Evolutionary conservation across 805 yeast genomes (phyloP), one percentile per base, ranked within the genome.

Genomic region (Saturnispora ahearnii): DNA sequence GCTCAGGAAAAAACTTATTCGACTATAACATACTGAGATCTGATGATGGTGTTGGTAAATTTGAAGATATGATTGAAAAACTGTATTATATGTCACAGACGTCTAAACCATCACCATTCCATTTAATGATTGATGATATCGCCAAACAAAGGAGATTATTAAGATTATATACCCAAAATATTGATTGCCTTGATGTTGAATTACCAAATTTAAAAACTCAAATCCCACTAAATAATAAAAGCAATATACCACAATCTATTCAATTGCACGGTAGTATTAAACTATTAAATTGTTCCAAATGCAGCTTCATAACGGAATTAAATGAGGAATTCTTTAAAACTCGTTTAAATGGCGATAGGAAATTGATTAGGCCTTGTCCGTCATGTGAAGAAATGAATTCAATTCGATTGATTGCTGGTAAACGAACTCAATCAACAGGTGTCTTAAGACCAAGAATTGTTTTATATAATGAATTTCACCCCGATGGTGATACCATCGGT

Each of bases 401-500:
- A 4, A 76, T 81, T 3, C 66, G 87, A 50, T 59, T 59, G 34
- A 60, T 85, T 53, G 81, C 81, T 45, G 80, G 96, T 55, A 67
- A 86, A 68, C 80, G 82, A 57, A 68, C 69, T 48, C 90, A 67
- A 71, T 88, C 76, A 1, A 61, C 75, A 5, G 89, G 89, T 3
- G 68, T 74, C 46, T 60, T 82, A 38, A 70, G 87, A 52, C 88
- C 89, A 2, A 67, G 84, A 56, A 78, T 82, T 29, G 85, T 82
- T 2, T 62, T 82, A 9, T 82, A 90, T 71, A 74, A 86, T 69
- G 87, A 89, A 58, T 72, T 74, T 50, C 86, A 89, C 61, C 96
- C 96, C 1, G 95, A 88, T 62, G 89, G 93, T 53, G 95, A 91
- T 42, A 77, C 83, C 29, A 87, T 89, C 44, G 96, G 96, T 0